Conservation (phyloP, 2,329 filamentous ascomycete species). For the Penicillium sp. region DNA sequence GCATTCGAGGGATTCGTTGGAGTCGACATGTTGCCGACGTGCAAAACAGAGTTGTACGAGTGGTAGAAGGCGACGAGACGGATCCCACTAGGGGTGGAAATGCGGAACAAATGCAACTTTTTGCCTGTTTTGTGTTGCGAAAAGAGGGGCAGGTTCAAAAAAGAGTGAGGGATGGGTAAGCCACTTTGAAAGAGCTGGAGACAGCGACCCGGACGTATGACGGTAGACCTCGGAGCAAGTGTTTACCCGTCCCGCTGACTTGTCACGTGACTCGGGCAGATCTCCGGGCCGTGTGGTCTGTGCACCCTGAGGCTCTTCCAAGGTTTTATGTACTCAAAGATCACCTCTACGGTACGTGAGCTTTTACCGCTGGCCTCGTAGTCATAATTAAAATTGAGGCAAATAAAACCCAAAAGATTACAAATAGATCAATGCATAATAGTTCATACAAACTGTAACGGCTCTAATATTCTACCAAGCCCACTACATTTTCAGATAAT, state of each 20-base stretch:
- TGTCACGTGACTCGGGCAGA: background rate
- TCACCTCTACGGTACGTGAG: background rate
- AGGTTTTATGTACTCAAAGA: background rate
- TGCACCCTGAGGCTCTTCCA: background rate
- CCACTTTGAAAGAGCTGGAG: slow-evolving; percentile 2
- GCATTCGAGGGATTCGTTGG: slow-evolving; percentile 48
- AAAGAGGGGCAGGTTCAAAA: background rate
- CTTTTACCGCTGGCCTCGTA: background rate
- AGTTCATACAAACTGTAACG: background rate
- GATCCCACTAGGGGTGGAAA: background rate
- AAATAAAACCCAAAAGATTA: background rate
- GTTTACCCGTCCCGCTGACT: background rate
- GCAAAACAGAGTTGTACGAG: background rate
- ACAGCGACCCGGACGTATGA: background rate
- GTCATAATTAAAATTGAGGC: background rate
- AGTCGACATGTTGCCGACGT: slow-evolving; percentile 33
- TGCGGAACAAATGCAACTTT: background rate
- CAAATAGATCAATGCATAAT: background rate
- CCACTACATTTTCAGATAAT: background rate
- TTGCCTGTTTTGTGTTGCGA: background rate
- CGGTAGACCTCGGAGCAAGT: background rate
- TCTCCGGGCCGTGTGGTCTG: background rate
- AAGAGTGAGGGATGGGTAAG: background rate
- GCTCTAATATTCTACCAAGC: background rate
- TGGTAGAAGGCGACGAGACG: background rate